phyloP scores from a whole-genome alignment of 73 alveolate genomes.

The Breviolum minutum region DNA sequence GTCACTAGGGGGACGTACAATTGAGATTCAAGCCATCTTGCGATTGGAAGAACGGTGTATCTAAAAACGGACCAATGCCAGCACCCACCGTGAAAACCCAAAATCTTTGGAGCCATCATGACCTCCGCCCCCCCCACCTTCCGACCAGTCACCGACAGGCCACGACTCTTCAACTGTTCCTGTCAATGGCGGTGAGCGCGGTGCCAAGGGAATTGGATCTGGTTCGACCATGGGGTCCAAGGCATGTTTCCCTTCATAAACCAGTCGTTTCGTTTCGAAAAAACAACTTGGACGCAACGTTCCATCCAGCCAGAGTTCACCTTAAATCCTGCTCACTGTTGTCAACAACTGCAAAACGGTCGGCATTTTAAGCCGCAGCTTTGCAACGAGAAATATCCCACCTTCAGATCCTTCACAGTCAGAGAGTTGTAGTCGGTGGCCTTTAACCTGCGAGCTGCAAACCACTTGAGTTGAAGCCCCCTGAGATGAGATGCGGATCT shows the following conservation, averaged over 20 bases:
- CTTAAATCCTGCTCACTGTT: no score
- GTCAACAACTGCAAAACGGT: not conserved
- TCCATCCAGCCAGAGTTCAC: not conserved
- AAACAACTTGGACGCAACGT: not conserved
- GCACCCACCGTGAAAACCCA: not conserved
- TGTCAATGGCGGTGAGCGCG: not conserved
- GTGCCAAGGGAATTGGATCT: not conserved
- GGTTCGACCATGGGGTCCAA: not conserved
- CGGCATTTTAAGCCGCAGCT: no score
- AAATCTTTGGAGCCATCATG: not conserved
- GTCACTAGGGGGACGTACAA: not conserved
- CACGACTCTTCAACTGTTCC: conserved; percentile 26
- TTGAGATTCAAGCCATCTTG: not conserved
- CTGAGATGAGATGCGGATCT: no score
- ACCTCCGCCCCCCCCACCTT: not conserved
- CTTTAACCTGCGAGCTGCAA: not conserved
- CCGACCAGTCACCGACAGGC: conserved; percentile 43
- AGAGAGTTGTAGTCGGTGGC: conserved; percentile 15
- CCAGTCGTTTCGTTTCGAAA: no score
- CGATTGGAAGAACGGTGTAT: not conserved
- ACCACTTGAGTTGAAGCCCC: not conserved
- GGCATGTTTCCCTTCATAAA: not conserved
- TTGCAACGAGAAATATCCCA: no score
- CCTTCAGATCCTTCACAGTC: conserved; percentile 42
- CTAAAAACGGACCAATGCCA: not conserved